Evolutionary conservation across 2,329 filamentous ascomycete genomes (phyloP), one percentile per base, ranked within the genome.

Genomic region (Stachybotrys chartarum): DNA sequence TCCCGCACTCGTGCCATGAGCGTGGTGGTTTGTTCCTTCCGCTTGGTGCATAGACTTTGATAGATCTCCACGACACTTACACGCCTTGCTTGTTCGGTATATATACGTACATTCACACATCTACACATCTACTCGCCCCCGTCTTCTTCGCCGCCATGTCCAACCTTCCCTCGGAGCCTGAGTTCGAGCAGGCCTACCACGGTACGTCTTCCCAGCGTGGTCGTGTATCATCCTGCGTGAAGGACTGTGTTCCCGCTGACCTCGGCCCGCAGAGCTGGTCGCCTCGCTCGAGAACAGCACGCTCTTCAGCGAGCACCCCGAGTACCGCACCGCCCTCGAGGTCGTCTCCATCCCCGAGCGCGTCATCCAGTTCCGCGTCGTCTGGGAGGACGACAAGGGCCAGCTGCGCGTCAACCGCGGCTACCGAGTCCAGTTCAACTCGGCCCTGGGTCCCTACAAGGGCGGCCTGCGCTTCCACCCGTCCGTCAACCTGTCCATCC

Each of bases 121-220:
- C 35, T 42, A 10, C 35, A 42, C 35, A 14, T 42, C 35, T 45
- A 62, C 56, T 57, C 48, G 54, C 30, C 55, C 24, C 24, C 24
- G 24, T 24, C 24, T 24, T 24, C 24, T 24, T 24, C 61, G 60
- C 61, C 58, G 79, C 63, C 63, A 94, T 95, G 90, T 89, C 91
- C 64, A 87, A 94, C 80, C 82, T 94, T 68, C 85, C 90, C 53
- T 78, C 79, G 61, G 93, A 97, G 84, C 93, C 94, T 70, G 93
- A 99, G 81, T 97, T 97, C 80, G 86, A 97, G 85, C 93, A 97
- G 84, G 93, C 93, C 70, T 96, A 96, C 85, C 90, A 91, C 75
- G 91, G 91, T 95, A 78, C 69, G 81, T 72, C 53, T 31, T 31
- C 39, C 30, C 14, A 24, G 2, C 49, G 48, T 45, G 52, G 51